phyloP scores from a whole-genome alignment of 768 basidiomycete species.

The Mycena polygramma region DNA sequence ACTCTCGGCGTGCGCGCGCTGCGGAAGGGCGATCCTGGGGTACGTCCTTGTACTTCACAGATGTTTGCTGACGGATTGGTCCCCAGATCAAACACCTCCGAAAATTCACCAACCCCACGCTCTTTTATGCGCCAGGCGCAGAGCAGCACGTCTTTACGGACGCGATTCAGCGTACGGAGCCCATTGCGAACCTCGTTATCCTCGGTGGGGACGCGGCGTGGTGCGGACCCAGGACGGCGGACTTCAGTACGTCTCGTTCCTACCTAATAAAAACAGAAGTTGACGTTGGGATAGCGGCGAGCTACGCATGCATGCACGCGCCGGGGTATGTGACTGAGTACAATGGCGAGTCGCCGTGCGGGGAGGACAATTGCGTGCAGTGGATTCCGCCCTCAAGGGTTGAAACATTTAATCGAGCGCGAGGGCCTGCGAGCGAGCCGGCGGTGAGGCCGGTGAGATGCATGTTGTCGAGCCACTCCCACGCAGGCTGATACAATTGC shows the following conservation, averaged over 20 bases:
- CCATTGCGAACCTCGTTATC: conserved; percentile 30
- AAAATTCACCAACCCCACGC: conserved; percentile 28
- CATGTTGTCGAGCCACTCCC: too few relatives aligned
- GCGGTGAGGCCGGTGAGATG: conserved; percentile 7
- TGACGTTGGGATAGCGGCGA: conserved; percentile 1
- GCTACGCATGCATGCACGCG: conserved; percentile 13
- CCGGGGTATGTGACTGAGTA: conserved; percentile 8
- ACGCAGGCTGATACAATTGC: neutral
- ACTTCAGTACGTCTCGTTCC: conserved; percentile 14
- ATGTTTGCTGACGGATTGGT: neutral
- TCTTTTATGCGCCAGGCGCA: conserved; percentile 36
- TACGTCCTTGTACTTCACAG: neutral
- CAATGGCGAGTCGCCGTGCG: conserved; percentile 21
- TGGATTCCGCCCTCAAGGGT: conserved; percentile 14
- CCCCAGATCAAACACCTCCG: conserved; percentile 28
- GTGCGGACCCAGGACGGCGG: conserved; percentile 4
- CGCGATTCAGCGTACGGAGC: conserved; percentile 25
- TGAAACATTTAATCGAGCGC: conserved; percentile 2
- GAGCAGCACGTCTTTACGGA: conserved; percentile 30
- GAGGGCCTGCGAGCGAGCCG: conserved; percentile 26
- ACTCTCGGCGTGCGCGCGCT: conserved; percentile 30
- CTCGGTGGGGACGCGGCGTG: conserved; percentile 30
- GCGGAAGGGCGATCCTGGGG: conserved; percentile 28
- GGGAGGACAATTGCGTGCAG: conserved; percentile 23
- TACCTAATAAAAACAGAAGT: too few relatives aligned